Conservation (phyloP, 2,329 filamentous ascomycete species). For the Colletotrichum trifolii region DNA sequence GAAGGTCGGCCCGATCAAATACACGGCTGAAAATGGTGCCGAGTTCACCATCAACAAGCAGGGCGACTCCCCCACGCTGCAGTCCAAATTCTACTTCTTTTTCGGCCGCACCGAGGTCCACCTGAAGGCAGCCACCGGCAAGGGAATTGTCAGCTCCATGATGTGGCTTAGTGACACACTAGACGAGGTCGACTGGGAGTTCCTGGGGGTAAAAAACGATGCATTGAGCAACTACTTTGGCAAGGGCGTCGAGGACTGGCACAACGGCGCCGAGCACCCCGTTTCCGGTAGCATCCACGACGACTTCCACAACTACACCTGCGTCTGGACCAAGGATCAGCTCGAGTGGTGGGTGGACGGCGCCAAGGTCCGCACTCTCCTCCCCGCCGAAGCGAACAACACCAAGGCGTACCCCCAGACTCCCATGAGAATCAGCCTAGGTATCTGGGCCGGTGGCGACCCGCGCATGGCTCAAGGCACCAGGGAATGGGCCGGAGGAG, state of each 20-base stretch:
- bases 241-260: constrained; percentile 74
- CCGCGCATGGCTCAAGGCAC: constrained; percentile 64
- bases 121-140: constrained; percentile 80
- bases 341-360: constrained; percentile 79
- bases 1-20: constrained; percentile 73
- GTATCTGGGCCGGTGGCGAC: constrained; percentile 74
- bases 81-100: constrained; percentile 86
- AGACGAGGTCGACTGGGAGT: constrained; percentile 91
- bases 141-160: constrained; percentile 83
- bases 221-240: constrained; percentile 83
- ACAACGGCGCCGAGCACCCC: constrained; percentile 70
- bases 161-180: constrained; percentile 86
- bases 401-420: constrained; percentile 79
- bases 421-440: constrained; percentile 76
- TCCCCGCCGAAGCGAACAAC: constrained; percentile 69
- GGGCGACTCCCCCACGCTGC: constrained; percentile 82
- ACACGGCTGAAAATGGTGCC: constrained; percentile 71
- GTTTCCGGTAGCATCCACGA: constrained; percentile 65
- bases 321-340: constrained; percentile 75
- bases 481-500: constrained; percentile 76
- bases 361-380: constrained; percentile 70
- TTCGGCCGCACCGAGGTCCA: constrained; percentile 82
- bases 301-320: constrained; percentile 81
- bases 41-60: constrained; percentile 77
- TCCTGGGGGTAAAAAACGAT: constrained; percentile 74